These are phyloP conservation scores for Chloromonas sp. DNA, from an alignment of 163 green algal species.

Conservation along the genomic window DNA sequence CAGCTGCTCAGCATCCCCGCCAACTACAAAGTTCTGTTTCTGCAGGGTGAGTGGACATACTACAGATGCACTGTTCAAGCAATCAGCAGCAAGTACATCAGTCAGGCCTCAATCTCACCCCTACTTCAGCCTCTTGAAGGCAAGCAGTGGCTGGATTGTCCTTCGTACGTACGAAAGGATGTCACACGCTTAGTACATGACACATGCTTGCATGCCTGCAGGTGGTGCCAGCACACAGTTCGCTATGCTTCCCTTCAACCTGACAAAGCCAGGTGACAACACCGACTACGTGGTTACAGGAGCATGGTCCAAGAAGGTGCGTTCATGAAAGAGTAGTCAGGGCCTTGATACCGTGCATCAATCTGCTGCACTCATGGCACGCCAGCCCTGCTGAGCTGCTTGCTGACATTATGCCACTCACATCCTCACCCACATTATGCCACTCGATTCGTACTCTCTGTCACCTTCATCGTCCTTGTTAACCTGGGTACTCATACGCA, in stretches of 20 bases:
- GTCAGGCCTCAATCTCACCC: too few relatives aligned
- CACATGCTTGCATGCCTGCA: neutral
- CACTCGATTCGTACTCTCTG: too few relatives aligned
- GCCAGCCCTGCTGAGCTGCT: too few relatives aligned
- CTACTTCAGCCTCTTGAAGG: too few relatives aligned
- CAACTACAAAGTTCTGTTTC: conserved; percentile 86
- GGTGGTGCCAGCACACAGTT: conserved; percentile 92
- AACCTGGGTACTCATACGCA: neutral
- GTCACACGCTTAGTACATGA: too few relatives aligned
- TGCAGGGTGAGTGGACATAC: conserved; percentile 23
- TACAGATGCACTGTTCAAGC: too few relatives aligned
- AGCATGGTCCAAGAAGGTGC: conserved; percentile 17
- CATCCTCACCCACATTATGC: too few relatives aligned
- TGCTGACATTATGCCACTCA: too few relatives aligned
- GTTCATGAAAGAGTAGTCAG: neutral
- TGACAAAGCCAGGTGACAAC: conserved; percentile 64
- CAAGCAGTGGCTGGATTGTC: too few relatives aligned
- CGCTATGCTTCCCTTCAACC: conserved; percentile 89
- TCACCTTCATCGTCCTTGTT: too few relatives aligned
- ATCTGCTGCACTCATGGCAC: neutral
- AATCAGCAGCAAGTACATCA: too few relatives aligned
- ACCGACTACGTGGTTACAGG: conserved; percentile 89
- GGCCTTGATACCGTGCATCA: neutral
- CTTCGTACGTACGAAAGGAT: too few relatives aligned
- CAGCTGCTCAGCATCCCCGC: conserved; percentile 86